Percentiles rank a stretch among this genome's conserved stretches.
Conservation (phyloP, 2,329 filamentous ascomycete genomes). For the Pseudocercospora fuligena region DNA sequence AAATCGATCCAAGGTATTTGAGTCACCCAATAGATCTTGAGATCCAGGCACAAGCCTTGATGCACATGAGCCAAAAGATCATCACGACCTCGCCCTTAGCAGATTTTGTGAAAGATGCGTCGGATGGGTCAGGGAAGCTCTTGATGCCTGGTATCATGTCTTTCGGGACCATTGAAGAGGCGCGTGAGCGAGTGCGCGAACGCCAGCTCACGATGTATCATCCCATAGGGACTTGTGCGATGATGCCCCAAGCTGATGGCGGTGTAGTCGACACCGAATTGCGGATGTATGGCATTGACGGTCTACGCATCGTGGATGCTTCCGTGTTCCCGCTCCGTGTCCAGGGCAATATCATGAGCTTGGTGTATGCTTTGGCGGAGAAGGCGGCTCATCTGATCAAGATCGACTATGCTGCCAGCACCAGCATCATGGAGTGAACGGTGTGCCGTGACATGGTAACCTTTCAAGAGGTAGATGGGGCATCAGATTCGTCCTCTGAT, state of each 20-base stretch:
- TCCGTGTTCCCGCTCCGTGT: slow-evolving; percentile 28
- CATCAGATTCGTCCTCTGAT: background rate
- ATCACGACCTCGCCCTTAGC: background rate
- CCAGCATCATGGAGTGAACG: background rate
- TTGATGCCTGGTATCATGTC: background rate
- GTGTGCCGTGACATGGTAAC: background rate
- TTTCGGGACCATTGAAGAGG: slow-evolving; percentile 3
- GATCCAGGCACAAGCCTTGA: background rate
- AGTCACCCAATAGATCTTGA: slow-evolving; percentile 6
- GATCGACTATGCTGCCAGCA: slow-evolving; percentile 2
- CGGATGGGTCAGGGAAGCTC: background rate
- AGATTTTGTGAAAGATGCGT: background rate
- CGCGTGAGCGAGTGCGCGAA: slow-evolving; percentile 11
- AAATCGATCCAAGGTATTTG: slow-evolving; percentile 6
- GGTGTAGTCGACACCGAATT: slow-evolving; percentile 31
- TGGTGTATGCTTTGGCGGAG: slow-evolving; percentile 32
- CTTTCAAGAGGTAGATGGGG: background rate
- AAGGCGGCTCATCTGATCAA: slow-evolving; percentile 25
- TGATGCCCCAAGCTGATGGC: slow-evolving; percentile 26
- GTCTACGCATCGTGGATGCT: slow-evolving; percentile 32
- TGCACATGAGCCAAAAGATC: background rate
- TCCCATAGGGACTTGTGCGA: slow-evolving; percentile 19
- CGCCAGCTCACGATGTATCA: slow-evolving; percentile 20
- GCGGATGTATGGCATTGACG: slow-evolving; percentile 26
- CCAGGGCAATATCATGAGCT: slow-evolving; percentile 27